Evolutionary conservation across 2,329 filamentous ascomycete genomes (phyloP).

Genomic region (Phialocephala subalpina): DNA sequence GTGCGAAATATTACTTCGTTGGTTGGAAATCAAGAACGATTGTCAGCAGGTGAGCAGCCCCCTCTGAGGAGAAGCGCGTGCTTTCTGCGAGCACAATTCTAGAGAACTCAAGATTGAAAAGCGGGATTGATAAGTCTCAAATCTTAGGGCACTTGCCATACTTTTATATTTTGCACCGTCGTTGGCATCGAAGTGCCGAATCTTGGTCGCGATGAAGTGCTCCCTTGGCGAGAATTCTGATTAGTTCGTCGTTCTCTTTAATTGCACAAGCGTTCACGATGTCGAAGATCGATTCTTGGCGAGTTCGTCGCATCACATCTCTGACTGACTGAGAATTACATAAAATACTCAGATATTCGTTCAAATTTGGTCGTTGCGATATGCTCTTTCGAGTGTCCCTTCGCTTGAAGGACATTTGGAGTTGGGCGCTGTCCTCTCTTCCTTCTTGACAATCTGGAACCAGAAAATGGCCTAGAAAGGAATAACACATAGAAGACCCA

Average conservation of each 20-base stretch:
- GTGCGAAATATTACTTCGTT: no score
- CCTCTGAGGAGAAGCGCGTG: no score
- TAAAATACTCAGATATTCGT: not conserved
- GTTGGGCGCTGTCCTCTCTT: no score
- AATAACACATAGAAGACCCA: no score
- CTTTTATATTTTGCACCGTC: not conserved
- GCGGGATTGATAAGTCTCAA: not conserved
- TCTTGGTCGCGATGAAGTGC: not conserved
- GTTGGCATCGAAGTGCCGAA: not conserved
- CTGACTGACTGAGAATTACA: not conserved
- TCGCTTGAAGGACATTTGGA: no score
- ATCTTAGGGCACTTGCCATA: not conserved
- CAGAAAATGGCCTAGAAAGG: no score
- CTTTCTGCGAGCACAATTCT: no score
- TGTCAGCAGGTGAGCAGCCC: no score
- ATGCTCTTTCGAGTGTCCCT: not conserved
- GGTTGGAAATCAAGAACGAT: no score
- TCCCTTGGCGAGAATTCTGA: slow-evolving; percentile 7
- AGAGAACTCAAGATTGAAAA: not conserved
- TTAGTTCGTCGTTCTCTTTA: slow-evolving; percentile 1
- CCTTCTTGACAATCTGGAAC: no score
- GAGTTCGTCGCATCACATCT: not conserved
- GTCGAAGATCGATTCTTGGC: not conserved
- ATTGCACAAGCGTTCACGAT: not conserved
- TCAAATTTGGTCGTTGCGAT: not conserved